phyloP scores from a whole-genome alignment of 1,284 basidiomycete species.

The Boletus nobilissimus region DNA sequence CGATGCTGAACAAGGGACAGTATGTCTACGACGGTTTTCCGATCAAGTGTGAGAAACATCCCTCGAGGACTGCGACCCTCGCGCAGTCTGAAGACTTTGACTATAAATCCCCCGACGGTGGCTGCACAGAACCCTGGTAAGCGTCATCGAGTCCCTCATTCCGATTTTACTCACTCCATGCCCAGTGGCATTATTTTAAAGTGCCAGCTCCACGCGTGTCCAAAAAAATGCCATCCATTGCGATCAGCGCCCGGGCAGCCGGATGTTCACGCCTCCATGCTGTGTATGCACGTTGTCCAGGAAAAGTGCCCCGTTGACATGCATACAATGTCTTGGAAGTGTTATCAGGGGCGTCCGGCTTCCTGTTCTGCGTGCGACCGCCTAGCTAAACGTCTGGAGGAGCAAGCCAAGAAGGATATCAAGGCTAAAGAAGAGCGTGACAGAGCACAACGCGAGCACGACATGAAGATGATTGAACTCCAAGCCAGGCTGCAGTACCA shows the following conservation, averaged over 20 bases:
- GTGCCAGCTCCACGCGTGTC: slow-evolving; percentile 62
- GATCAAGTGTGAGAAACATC: slow-evolving; percentile 64
- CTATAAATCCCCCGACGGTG: slow-evolving; percentile 64
- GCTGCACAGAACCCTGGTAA: slow-evolving; percentile 67
- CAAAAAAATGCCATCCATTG: slow-evolving; percentile 62
- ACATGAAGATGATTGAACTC: slow-evolving; percentile 46
- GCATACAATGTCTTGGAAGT: slow-evolving; percentile 51
- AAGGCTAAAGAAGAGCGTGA: slow-evolving; percentile 49
- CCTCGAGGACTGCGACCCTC: slow-evolving; percentile 52
- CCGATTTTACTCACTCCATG: background rate
- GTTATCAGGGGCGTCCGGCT: slow-evolving; percentile 47
- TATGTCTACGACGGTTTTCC: slow-evolving; percentile 71
- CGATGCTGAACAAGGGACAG: slow-evolving; percentile 50
- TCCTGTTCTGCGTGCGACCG: slow-evolving; percentile 47
- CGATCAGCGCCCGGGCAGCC: slow-evolving; percentile 41
- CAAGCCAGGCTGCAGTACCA: slow-evolving; percentile 46
- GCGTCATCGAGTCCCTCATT: slow-evolving; percentile 18
- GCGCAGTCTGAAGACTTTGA: slow-evolving; percentile 60
- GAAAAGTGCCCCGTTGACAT: slow-evolving; percentile 48
- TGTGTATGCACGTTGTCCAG: slow-evolving; percentile 48
- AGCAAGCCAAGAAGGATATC: slow-evolving; percentile 45
- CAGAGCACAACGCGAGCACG: slow-evolving; percentile 47
- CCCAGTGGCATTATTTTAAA: slow-evolving; percentile 56
- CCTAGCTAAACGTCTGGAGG: slow-evolving; percentile 47
- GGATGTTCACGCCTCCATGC: slow-evolving; percentile 59